phyloP scores from a whole-genome alignment of 306 rosid genomes.

The Gillenia trifoliata region DNA sequence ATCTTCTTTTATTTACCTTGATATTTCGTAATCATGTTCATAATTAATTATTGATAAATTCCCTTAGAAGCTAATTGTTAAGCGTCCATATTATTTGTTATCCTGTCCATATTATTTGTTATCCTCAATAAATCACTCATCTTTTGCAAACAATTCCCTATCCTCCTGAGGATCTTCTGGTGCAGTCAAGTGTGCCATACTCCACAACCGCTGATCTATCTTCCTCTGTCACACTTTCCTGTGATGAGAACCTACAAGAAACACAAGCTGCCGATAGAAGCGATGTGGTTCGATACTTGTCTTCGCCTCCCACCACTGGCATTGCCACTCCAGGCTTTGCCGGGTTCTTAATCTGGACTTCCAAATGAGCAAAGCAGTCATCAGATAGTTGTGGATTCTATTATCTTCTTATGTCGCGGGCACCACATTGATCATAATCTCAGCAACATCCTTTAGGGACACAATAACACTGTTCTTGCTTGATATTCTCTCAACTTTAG shows the following conservation, averaged over 20 bases:
- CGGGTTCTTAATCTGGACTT: constrained; percentile 37
- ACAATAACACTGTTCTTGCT: constrained; percentile 30
- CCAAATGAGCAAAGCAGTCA: constrained; percentile 47
- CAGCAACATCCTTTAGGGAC: constrained; percentile 28
- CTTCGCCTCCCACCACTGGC: constrained; percentile 47
- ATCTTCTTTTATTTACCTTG: no score
- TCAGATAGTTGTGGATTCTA: constrained; percentile 31
- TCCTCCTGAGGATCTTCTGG: constrained; percentile 29
- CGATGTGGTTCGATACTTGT: constrained; percentile 27
- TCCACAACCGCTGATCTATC: not conserved
- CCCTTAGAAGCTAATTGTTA: no score
- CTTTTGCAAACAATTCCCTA: constrained; percentile 44
- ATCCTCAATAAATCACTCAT: not conserved
- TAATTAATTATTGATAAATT: no score
- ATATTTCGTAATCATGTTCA: no score
- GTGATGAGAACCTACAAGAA: constrained; percentile 27
- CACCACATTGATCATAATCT: constrained; percentile 42
- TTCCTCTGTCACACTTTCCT: not conserved
- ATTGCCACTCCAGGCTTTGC: constrained; percentile 48
- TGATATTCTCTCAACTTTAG: constrained; percentile 33
- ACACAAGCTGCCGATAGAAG: constrained; percentile 35
- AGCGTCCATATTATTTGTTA: no score
- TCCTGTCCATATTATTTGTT: no score
- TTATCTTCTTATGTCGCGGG: constrained; percentile 44
- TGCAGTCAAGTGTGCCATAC: constrained; percentile 36